Evolutionary conservation across 2,329 filamentous ascomycete species (phyloP).

Genomic region (Colletotrichum sojae): DNA sequence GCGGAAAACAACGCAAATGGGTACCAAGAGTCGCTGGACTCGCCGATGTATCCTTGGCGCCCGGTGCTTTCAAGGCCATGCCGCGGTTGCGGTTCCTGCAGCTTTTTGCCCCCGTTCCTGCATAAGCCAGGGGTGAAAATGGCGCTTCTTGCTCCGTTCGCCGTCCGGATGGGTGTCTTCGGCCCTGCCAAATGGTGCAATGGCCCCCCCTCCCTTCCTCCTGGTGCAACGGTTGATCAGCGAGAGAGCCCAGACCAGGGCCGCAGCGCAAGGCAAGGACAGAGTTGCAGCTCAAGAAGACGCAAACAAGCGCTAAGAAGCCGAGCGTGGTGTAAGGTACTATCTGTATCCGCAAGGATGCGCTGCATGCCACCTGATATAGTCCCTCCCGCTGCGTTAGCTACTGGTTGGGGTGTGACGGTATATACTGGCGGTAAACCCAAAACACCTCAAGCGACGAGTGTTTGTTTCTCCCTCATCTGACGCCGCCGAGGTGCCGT

Average conservation of each 20-base stretch:
- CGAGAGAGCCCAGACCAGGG: too few species aligned
- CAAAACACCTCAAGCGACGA: not conserved
- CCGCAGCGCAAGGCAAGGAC: too few species aligned
- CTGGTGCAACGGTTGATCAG: conserved; percentile 10
- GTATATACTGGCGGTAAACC: not conserved
- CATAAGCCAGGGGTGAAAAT: conserved; percentile 41
- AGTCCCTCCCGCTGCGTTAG: not conserved
- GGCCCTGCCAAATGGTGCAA: conserved; percentile 4
- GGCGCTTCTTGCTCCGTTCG: conserved; percentile 36
- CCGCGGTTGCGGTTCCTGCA: conserved; percentile 40
- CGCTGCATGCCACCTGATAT: too few species aligned
- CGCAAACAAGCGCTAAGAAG: too few species aligned
- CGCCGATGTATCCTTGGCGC: conserved; percentile 29
- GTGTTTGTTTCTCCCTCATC: conserved; percentile 36
- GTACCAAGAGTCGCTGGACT: conserved; percentile 4
- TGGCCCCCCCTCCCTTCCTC: conserved; percentile 16
- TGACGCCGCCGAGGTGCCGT: conserved; percentile 24
- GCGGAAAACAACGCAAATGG: not conserved
- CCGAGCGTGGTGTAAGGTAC: too few species aligned
- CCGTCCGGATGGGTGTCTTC: conserved; percentile 5
- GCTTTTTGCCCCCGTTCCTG: conserved; percentile 38
- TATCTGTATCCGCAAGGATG: too few species aligned
- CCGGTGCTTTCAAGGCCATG: conserved; percentile 34
- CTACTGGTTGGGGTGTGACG: not conserved
- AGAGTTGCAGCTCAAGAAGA: too few species aligned